A percentile compares a stretch with the other conserved stretches of the same genome.
Conservation (phyloP, 176 grass and related monocot genomes). For the Pontederia paniculata region DNA sequence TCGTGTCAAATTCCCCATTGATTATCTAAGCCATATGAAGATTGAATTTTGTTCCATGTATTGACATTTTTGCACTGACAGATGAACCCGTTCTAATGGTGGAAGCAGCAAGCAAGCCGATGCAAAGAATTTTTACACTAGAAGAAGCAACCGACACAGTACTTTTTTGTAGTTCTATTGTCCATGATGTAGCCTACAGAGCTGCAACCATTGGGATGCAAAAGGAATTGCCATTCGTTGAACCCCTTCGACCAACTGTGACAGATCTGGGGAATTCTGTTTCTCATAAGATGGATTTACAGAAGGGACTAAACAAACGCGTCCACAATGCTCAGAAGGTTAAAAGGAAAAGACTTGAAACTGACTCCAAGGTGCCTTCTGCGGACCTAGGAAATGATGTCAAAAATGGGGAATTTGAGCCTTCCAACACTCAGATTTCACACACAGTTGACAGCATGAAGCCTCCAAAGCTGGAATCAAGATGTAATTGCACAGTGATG, state of each 20-base stretch:
- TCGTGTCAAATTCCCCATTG: too few relatives aligned
- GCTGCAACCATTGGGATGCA: conserved; percentile 10
- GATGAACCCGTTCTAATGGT: background rate
- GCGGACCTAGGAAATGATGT: background rate
- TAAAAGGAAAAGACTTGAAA: background rate
- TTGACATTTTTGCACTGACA: background rate
- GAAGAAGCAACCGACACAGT: conserved; percentile 13
- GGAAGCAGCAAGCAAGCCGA: background rate
- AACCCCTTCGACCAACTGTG: background rate
- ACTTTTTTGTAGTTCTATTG: conserved; percentile 16
- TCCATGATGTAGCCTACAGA: conserved; percentile 4
- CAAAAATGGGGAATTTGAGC: background rate
- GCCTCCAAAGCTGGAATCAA: conserved; percentile 4
- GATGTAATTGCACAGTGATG: conserved; percentile 3
- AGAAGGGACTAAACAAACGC: background rate
- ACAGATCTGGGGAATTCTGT: background rate
- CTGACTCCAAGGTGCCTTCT: background rate
- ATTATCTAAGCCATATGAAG: too few relatives aligned
- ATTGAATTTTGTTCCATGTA: background rate
- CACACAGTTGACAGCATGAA: background rate
- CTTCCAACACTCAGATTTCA: background rate
- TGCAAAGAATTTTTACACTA: conserved; percentile 7
- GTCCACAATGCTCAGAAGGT: background rate
- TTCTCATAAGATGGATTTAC: background rate
- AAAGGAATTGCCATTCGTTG: background rate